Base-by-base conservation (phyloP, 805 yeast species). In the Zygosaccharomyces pseudorouxii region DNA sequence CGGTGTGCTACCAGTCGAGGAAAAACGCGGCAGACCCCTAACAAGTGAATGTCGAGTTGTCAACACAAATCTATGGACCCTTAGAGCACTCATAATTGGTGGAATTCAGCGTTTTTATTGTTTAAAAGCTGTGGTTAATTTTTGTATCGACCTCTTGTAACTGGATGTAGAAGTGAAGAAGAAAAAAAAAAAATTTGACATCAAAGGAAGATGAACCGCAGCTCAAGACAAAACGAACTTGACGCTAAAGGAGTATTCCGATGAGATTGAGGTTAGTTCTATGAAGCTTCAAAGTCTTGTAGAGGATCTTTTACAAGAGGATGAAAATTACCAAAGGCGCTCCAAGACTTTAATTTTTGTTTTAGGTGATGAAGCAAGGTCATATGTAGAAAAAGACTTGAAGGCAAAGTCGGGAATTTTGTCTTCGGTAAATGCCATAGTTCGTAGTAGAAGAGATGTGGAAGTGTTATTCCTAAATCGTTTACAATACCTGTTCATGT, bases 401-500 rank as follows among this genome's bases (percentile, higher is more conserved):
- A 45, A 20, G 9, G 48, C 57, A 29, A 41, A 39, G 5, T 28
- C 45, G 9, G 57, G 57, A 3, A 44, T 37, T 10, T 33, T 41
- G 22, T 61, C 61, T 3, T 57, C 62, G 4, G 46, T 62, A 4
- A 42, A 46, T 7, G 56, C 56, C 0, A 45, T 55, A 7, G 42
- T 42, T 7, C 46, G 37, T 18, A 50, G 56, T 22, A 38, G 58
- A 27, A 25, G 51, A 5, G 51, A 56, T 27, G 50, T 64, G 5
- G 51, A 61, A 19, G 49, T 67, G 8, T 44, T 67, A 2, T 67
- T 65, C 50, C 45, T 67, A 29, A 63, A 58, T 41, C 59, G 58
- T 22, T 44, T 63, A 16, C 67, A 64, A 50, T 65, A 64, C 42
- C 46, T 67, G 19, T 64, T 58, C 39, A 67, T 67, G 67, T 67